phyloP scores from a whole-genome alignment of 2,329 filamentous ascomycete genomes.

The Incumbomyces delicatus region DNA sequence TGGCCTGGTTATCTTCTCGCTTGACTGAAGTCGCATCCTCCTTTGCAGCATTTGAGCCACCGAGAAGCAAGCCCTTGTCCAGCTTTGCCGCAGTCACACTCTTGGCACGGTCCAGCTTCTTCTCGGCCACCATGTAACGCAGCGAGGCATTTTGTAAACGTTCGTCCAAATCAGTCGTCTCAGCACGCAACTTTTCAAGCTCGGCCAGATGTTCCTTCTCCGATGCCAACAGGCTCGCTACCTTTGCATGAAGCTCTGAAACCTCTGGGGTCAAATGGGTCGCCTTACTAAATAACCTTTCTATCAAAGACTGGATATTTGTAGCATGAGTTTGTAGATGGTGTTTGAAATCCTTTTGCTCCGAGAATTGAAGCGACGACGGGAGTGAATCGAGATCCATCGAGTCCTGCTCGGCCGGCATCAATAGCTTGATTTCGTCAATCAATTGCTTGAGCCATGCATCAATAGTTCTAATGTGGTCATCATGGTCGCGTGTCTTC shows the following conservation, averaged over 20 bases:
- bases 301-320: constrained; percentile 64
- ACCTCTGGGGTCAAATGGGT: constrained; percentile 53
- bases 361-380: constrained; percentile 45
- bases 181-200: constrained; percentile 61
- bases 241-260: constrained; percentile 60
- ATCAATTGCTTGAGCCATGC: constrained; percentile 87
- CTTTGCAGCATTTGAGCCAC: constrained; percentile 42
- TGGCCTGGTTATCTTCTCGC: constrained; percentile 44
- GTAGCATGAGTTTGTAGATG: constrained; percentile 70
- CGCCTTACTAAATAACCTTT: constrained; percentile 51
- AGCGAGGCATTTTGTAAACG: constrained; percentile 81
- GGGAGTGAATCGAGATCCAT: constrained; percentile 33
- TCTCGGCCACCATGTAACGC: constrained; percentile 89
- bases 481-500: constrained; percentile 72
- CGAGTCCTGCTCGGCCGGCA: constrained; percentile 16
- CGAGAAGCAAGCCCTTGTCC: constrained; percentile 76
- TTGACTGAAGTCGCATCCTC: constrained; percentile 37
- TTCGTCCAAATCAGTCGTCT: constrained; percentile 77
- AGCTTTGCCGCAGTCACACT: constrained; percentile 85
- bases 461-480: constrained; percentile 84
- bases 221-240: constrained; percentile 64
- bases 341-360: constrained; percentile 57
- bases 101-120: constrained; percentile 80
- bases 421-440: constrained; percentile 35
- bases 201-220: constrained; percentile 75